Evolutionary conservation across 2,329 filamentous ascomycete species (phyloP), one percentile per base, ranked within the genome.

Genomic region (Tolypocladium ophioglossoides): DNA sequence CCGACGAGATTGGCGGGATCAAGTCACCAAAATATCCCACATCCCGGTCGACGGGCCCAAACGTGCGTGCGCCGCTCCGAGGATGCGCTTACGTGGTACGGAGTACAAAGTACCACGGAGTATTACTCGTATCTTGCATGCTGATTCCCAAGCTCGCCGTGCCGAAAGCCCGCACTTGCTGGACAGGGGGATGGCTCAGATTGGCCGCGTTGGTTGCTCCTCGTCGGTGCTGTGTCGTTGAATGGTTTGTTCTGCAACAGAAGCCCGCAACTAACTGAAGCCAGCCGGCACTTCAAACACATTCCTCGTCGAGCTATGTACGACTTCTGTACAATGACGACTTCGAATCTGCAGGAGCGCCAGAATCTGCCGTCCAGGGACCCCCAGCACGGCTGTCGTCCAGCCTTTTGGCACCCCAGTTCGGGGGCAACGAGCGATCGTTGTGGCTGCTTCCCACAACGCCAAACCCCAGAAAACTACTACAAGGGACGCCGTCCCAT

Each of bases 381-480:
- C 20, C n/a, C 14, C 49, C 37, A 38, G 22, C 20, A 18, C 48
- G 35, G 18, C 37, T 40, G 34, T 24, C 44, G 27, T 12, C 24
- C 18, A 18, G 27, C 44, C 18, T 48, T 20, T 34, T 20, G 27
- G 11, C 27, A 16, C 18, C 24, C 24, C 41, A 30, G 41, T 16
- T 18, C 9, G 16, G 16, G 10, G 44, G 44, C 44, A n/a, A 20
- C 8, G 27, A n/a, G 44, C 24, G 16, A 51, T 44, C 27, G 50
- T 30, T 39, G 50, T 51, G 50, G 50, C 50, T 51, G 35, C 38
- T n/a, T 40, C 38, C 35, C 38, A 41, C 18, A 35, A 22, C 52
- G 51, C 40, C 38, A 37, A 53, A 55, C 51, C 54, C 54, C 54
- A 50, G 52, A 53, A 52, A n/a, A n/a, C n/a, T n/a, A n/a, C n/a